phyloP scores from a whole-genome alignment of 2,329 filamentous ascomycete species.

The Pyricularia sp. region DNA sequence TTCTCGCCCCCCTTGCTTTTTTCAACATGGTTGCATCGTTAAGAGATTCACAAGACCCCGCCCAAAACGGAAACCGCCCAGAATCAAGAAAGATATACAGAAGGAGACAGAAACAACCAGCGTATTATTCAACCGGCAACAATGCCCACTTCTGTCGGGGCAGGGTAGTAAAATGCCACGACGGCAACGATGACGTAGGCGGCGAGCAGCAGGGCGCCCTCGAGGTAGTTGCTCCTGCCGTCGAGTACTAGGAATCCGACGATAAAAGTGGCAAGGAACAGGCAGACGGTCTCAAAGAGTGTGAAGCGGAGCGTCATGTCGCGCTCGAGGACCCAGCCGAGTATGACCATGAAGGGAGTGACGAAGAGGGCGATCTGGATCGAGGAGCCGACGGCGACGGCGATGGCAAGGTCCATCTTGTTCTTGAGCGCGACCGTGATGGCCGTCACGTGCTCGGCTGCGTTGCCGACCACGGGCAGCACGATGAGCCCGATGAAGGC shows the following conservation, averaged over 20 bases:
- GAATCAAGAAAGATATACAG: not conserved
- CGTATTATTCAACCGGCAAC: not conserved
- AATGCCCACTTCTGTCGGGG: not conserved
- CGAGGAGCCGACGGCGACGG: conserved; percentile 60
- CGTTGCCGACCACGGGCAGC: conserved; percentile 64
- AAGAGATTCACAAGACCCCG: too few species aligned
- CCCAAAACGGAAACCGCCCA: not conserved
- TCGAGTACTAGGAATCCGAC: conserved; percentile 84
- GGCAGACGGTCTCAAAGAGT: conserved; percentile 77
- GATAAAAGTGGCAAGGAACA: conserved; percentile 77
- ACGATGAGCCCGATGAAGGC: conserved; percentile 65
- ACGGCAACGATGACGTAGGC: conserved; percentile 61
- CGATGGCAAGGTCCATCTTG: conserved; percentile 68
- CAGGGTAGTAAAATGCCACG: conserved; percentile 58
- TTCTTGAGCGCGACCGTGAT: conserved; percentile 64
- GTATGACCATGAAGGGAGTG: conserved; percentile 59
- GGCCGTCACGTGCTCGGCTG: conserved; percentile 64
- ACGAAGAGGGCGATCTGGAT: conserved; percentile 67
- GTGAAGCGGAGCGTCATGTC: conserved; percentile 80
- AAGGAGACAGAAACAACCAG: not conserved
- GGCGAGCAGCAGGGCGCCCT: conserved; percentile 61
- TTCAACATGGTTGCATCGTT: not conserved
- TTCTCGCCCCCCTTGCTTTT: not conserved
- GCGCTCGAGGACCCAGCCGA: conserved; percentile 60
- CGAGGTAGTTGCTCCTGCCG: conserved; percentile 78